phyloP scores from a whole-genome alignment of 345 rosid species.

The Salix caprea region DNA sequence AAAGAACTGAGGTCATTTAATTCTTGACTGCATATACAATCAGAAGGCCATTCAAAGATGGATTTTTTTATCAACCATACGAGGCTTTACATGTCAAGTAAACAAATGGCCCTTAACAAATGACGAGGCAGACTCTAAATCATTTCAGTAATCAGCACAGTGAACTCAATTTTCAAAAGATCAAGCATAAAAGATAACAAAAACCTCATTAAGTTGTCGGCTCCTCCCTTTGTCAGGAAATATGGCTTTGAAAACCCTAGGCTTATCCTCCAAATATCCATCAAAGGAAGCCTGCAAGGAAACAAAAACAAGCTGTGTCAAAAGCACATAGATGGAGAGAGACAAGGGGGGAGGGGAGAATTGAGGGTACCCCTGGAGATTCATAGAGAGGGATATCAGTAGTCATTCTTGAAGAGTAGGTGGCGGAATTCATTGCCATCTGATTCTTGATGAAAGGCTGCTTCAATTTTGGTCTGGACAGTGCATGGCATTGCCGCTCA shows the following conservation, averaged over 20 bases:
- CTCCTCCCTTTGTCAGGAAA: slow-evolving; percentile 76
- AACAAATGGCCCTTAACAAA: no score
- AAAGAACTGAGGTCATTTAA: no score
- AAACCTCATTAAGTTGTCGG: slow-evolving; percentile 60
- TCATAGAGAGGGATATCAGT: slow-evolving; percentile 81
- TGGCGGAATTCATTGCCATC: slow-evolving; percentile 40
- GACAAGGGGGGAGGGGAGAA: background rate
- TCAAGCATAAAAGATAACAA: background rate
- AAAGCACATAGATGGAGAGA: background rate
- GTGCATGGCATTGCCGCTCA: slow-evolving; percentile 29
- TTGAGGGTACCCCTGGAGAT: slow-evolving; percentile 60
- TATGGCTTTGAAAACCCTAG: slow-evolving; percentile 74
- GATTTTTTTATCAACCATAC: no score
- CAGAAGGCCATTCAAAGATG: no score
- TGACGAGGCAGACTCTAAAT: no score
- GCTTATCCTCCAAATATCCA: slow-evolving; percentile 69
- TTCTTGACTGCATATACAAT: no score
- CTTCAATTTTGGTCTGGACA: slow-evolving; percentile 5
- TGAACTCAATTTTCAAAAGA: background rate
- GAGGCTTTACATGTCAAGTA: no score
- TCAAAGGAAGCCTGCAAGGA: slow-evolving; percentile 70
- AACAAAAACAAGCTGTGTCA: background rate
- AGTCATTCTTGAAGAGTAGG: slow-evolving; percentile 58
- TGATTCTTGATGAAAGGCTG: slow-evolving; percentile 20
- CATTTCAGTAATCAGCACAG: no score